A percentile compares a stretch with the other conserved stretches of the same genome.
phyloP scores from a whole-genome alignment of 2,329 filamentous ascomycete genomes.

The Stachybotrys chartarum region DNA sequence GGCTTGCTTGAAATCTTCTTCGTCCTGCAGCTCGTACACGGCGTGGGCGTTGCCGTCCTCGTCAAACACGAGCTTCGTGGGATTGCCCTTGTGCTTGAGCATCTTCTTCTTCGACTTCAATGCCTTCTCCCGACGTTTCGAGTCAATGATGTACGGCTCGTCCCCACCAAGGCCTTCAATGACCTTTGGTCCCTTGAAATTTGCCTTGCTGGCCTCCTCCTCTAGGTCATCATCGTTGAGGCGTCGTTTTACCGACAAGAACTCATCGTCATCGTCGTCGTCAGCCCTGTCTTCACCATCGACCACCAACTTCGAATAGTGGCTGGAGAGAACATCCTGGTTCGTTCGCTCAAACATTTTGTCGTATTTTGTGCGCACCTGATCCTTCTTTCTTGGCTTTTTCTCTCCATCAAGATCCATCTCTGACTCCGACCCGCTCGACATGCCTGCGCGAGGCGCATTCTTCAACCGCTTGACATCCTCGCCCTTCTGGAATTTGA shows the following conservation, averaged over 20 bases:
- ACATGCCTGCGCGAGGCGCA: slow-evolving; percentile 62
- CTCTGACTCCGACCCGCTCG: slow-evolving; percentile 52
- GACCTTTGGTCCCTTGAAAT: slow-evolving; percentile 42
- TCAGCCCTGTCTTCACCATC: slow-evolving; percentile 37
- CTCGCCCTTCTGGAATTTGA: slow-evolving; percentile 88
- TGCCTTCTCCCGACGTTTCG: slow-evolving; percentile 92
- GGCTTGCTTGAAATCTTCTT: slow-evolving; percentile 68
- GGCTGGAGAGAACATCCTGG: slow-evolving; percentile 88
- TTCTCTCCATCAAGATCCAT: slow-evolving; percentile 44
- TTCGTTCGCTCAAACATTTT: slow-evolving; percentile 97
- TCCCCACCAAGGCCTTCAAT: slow-evolving; percentile 63
- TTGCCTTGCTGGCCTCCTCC: slow-evolving; percentile 38
- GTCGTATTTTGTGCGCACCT: slow-evolving; percentile 90
- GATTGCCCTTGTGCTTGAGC: slow-evolving; percentile 80
- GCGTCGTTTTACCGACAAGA: slow-evolving; percentile 84
- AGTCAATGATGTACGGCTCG: slow-evolving; percentile 77
- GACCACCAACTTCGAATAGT: slow-evolving; percentile 81
- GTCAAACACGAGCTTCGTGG: slow-evolving; percentile 82
- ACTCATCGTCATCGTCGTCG: slow-evolving; percentile 64
- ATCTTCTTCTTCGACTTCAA: slow-evolving; percentile 92
- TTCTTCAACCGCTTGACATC: slow-evolving; percentile 86
- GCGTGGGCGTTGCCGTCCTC: slow-evolving; percentile 82
- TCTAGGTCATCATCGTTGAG: slow-evolving; percentile 63
- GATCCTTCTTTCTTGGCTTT: slow-evolving; percentile 55
- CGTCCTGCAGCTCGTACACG: slow-evolving; percentile 81